Conservation (phyloP, 2,329 filamentous ascomycete genomes). For the Bipolaris oryzae region DNA sequence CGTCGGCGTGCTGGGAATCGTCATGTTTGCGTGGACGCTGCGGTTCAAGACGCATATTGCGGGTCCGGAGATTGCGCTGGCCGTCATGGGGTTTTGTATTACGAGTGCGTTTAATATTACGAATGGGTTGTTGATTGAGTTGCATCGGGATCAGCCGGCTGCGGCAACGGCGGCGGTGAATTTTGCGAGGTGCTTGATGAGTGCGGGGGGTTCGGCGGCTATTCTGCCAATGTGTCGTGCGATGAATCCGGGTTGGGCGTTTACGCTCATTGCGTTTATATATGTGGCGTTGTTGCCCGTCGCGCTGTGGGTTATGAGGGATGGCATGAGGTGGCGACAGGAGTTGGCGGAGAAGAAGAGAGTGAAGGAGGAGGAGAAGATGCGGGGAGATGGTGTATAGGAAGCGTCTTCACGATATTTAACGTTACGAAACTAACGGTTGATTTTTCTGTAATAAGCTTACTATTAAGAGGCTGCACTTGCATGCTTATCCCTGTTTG, state of each 20-base stretch:
- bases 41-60: conserved; percentile 47
- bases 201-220: conserved; percentile 46
- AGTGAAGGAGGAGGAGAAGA: neutral
- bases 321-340: conserved; percentile 41
- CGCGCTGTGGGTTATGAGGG: conserved; percentile 40
- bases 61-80: conserved; percentile 56
- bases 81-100: conserved; percentile 59
- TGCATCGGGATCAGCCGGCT: conserved; percentile 49
- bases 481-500: no score
- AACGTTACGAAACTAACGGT: no score
- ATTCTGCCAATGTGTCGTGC: conserved; percentile 51
- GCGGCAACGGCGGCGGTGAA: conserved; percentile 51
- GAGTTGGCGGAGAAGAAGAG: conserved; percentile 26
- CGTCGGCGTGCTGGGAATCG: conserved; percentile 37
- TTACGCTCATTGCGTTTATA: conserved; percentile 50
- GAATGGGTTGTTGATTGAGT: conserved; percentile 54
- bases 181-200: conserved; percentile 47
- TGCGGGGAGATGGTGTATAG: neutral
- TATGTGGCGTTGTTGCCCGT: conserved; percentile 35
- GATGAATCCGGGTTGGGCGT: conserved; percentile 54
- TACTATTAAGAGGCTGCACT: no score
- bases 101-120: conserved; percentile 58
- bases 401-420: no score
- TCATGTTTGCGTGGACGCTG: conserved; percentile 53
- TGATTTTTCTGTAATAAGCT: no score